Conservation (phyloP, 495 filamentous ascomycete species). For the Eremomyces bilateralis region DNA sequence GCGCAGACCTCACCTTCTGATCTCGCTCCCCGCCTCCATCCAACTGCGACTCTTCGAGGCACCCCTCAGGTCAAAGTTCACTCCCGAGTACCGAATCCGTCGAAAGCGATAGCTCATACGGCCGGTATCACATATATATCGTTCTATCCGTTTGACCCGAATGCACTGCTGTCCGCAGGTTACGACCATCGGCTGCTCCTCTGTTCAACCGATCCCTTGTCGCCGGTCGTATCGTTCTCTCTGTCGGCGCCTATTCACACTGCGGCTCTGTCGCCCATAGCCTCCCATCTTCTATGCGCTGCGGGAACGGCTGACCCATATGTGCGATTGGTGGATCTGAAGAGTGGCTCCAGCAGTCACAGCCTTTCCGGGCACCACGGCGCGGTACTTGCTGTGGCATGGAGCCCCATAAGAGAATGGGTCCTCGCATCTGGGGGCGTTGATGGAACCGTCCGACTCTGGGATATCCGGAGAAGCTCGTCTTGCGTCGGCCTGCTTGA, state of each 20-base stretch:
- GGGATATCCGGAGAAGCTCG: constrained; percentile 60
- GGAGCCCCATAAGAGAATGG: constrained; percentile 59
- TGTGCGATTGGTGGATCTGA: constrained; percentile 63
- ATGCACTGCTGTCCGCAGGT: constrained; percentile 59
- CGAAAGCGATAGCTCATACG: constrained; percentile 34
- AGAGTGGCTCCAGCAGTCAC: constrained; percentile 55
- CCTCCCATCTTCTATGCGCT: constrained; percentile 51
- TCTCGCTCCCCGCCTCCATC: no score
- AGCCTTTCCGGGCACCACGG: constrained; percentile 52
- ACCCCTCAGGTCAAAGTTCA: constrained; percentile 15
- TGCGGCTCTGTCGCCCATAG: constrained; percentile 53
- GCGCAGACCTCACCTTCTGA: no score
- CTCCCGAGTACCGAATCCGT: constrained; percentile 28
- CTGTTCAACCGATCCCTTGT: constrained; percentile 42
- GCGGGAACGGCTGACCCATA: constrained; percentile 63
- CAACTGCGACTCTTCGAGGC: no score
- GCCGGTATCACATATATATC: constrained; percentile 66
- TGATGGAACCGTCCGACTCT: constrained; percentile 61
- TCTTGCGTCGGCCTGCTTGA: constrained; percentile 54
- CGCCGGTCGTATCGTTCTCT: constrained; percentile 41
- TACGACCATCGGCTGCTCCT: constrained; percentile 70
- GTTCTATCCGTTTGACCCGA: constrained; percentile 73
- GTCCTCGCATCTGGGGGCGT: constrained; percentile 56
- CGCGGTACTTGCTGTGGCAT: constrained; percentile 48
- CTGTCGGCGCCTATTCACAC: constrained; percentile 52